phyloP scores from a whole-genome alignment of 2,329 filamentous ascomycete species.

The Sporothrix dimorphospora region DNA sequence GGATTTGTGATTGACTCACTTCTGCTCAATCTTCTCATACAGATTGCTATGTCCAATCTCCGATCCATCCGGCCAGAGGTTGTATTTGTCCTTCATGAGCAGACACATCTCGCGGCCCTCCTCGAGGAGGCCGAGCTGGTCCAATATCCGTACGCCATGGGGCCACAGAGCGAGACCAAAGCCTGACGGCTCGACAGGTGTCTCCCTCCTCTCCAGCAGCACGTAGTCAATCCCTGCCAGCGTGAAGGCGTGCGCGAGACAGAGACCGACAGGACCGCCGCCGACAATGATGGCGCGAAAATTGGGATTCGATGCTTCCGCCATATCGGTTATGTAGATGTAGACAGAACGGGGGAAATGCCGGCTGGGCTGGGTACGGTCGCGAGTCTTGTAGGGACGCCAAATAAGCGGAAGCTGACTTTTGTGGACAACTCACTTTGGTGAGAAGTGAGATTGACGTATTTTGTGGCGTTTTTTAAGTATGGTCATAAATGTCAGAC shows the following conservation, averaged over 20 bases:
- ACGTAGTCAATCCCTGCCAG: slow-evolving; percentile 40
- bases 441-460: no score
- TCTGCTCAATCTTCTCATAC: slow-evolving; percentile 33
- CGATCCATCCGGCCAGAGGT: slow-evolving; percentile 33
- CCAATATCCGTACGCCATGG: slow-evolving; percentile 36
- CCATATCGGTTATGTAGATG: slow-evolving; percentile 39
- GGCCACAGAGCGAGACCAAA: slow-evolving; percentile 37
- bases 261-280: slow-evolving; percentile 17
- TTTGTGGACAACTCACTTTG: no score
- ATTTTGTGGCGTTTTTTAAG: no score
- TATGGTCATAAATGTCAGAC: no score
- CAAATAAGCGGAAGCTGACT: no score
- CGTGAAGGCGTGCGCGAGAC: slow-evolving; percentile 36
- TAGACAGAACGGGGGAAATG: no score
- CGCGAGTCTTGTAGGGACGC: no score
- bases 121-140: slow-evolving; percentile 39
- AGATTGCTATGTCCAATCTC: slow-evolving; percentile 31
- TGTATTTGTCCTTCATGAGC: slow-evolving; percentile 33
- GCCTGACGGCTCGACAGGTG: slow-evolving; percentile 6
- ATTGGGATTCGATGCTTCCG: not conserved
- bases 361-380: no score
- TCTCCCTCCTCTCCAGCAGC: slow-evolving; percentile 37
- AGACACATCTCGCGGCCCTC: slow-evolving; percentile 31
- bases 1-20: slow-evolving; percentile 14
- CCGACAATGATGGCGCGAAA: slow-evolving; percentile 22